Conservation (phyloP, 2,329 filamentous ascomycete species). For the Hymenoscyphus repandus region DNA sequence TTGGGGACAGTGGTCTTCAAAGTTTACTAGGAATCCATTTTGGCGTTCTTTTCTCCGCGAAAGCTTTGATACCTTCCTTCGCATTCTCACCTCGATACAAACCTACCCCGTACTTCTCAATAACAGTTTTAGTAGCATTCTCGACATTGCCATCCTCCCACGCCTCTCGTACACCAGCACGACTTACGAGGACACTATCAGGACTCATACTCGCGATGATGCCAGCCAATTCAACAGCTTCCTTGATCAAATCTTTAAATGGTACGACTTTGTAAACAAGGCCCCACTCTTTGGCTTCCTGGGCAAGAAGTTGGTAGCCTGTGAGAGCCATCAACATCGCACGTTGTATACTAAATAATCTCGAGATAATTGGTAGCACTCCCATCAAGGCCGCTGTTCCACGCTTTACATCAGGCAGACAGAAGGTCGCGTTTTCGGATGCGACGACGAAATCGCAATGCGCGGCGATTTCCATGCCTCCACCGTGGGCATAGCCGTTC, state of each 20-base stretch:
- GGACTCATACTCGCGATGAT: constrained; percentile 32
- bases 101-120: constrained; percentile 36
- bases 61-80: constrained; percentile 45
- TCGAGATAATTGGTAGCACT: constrained; percentile 36
- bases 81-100: constrained; percentile 43
- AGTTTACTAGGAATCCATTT: constrained; percentile 37
- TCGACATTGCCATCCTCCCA: constrained; percentile 40
- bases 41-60: constrained; percentile 45
- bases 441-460: constrained; percentile 55
- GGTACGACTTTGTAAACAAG: constrained; percentile 24
- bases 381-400: constrained; percentile 54
- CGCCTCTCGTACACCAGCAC: constrained; percentile 31
- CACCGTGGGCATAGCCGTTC: constrained; percentile 52
- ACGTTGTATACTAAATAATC: constrained; percentile 40
- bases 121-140: constrained; percentile 35
- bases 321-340: constrained; percentile 15
- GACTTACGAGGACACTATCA: constrained; percentile 32
- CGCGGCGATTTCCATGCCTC: constrained; percentile 47
- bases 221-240: constrained; percentile 29
- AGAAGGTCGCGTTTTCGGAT: constrained; percentile 45
- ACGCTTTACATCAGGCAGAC: constrained; percentile 52
- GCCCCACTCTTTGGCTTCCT: constrained; percentile 31
- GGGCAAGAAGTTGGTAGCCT: constrained; percentile 39
- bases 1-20: too few species aligned
- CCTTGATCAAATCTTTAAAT: constrained; percentile 31